A percentile compares a stretch with the other conserved stretches of the same genome.
Evolutionary conservation across 225 moss, liverwort and hornwort species (phyloP).

Genomic region (Polytrichum commune): DNA sequence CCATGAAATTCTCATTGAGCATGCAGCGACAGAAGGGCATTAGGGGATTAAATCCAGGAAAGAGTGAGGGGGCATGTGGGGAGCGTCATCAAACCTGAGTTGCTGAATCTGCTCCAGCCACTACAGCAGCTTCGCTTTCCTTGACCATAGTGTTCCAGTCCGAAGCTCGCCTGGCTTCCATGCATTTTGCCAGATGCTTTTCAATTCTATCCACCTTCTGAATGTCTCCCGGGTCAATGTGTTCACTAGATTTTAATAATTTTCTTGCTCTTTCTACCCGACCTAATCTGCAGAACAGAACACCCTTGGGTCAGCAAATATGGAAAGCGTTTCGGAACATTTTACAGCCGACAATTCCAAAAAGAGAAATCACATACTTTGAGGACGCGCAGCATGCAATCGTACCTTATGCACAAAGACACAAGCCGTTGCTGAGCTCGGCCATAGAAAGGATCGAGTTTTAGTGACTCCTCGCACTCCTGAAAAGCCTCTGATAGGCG

Average conservation of each 20-base stretch:
- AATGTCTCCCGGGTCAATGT: slow-evolving; percentile 61
- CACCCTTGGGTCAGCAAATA: slow-evolving; percentile 11
- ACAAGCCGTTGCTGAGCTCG: slow-evolving; percentile 82
- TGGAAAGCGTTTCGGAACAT: not conserved
- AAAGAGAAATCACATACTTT: no score
- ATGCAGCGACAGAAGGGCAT: no score
- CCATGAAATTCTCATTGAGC: not conserved
- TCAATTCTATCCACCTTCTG: slow-evolving; percentile 71
- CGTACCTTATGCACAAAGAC: slow-evolving; percentile 72
- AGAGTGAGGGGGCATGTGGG: no score
- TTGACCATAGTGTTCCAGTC: slow-evolving; percentile 64
- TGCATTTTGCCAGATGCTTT: slow-evolving; percentile 62
- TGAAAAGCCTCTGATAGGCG: slow-evolving; percentile 68
- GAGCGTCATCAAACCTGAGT: slow-evolving; percentile 49
- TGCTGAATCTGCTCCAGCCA: slow-evolving; percentile 75
- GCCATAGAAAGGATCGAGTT: slow-evolving; percentile 56
- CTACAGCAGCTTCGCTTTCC: slow-evolving; percentile 71
- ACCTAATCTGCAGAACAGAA: slow-evolving; percentile 65
- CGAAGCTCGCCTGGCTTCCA: slow-evolving; percentile 50
- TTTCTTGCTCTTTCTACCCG: slow-evolving; percentile 73
- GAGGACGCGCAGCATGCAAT: no score
- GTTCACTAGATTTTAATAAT: slow-evolving; percentile 51
- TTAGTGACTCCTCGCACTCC: slow-evolving; percentile 68
- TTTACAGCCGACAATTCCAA: no score
- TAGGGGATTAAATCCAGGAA: no score